A percentile compares a stretch with the other conserved stretches of the same genome.
Evolutionary conservation across 805 yeast species (phyloP).

Genomic region (Candida patagonica): DNA sequence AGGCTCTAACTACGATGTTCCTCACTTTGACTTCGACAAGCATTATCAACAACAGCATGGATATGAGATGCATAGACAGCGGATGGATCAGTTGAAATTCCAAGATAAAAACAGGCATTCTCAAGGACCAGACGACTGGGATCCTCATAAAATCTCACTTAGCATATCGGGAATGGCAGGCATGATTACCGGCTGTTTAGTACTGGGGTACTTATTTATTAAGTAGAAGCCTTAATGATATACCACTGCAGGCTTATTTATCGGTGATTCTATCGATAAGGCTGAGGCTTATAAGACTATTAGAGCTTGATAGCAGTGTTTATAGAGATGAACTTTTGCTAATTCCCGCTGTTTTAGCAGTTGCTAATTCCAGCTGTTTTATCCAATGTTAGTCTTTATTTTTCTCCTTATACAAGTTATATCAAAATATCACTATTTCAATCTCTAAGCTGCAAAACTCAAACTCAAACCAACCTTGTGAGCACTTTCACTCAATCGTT

Average conservation of each 20-base stretch:
- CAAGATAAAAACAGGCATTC: background rate
- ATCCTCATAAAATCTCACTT: background rate
- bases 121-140: background rate
- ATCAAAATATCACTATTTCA: background rate
- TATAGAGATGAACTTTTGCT: no score
- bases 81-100: slow-evolving; percentile 4
- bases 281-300: background rate
- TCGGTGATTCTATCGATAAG: background rate
- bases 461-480: slow-evolving; percentile 96
- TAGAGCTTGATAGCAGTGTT: no score
- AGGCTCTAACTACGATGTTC: slow-evolving; percentile 25
- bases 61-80: slow-evolving; percentile 22
- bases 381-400: no score
- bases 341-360: no score
- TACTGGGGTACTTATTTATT: background rate
- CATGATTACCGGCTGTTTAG: background rate
- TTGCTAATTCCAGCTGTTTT: no score
- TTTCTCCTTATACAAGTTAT: background rate
- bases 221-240: no score
- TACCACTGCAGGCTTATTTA: no score
- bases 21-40: slow-evolving; percentile 29
- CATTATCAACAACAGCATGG: slow-evolving; percentile 26
- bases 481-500: slow-evolving; percentile 90
- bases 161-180: background rate
- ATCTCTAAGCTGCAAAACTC: slow-evolving; percentile 73